Evolutionary conservation across 2,329 filamentous ascomycete species (phyloP).

Genomic region (Plenodomus biglobosus): DNA sequence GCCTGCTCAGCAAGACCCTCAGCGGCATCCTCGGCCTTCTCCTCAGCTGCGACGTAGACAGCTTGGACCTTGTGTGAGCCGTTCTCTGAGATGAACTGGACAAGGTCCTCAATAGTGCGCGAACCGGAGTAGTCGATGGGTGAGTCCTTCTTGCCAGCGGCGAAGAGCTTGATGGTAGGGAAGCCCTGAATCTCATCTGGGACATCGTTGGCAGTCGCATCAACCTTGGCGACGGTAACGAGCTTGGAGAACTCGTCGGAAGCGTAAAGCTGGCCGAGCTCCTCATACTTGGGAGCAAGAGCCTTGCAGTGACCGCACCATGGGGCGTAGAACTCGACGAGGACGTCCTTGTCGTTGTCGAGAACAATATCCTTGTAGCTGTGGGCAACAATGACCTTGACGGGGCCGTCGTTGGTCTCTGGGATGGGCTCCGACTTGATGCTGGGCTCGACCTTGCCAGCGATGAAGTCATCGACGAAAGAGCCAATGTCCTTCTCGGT

Average conservation of each 20-base stretch:
- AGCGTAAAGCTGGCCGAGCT: constrained; percentile 61
- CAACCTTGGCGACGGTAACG: constrained; percentile 82
- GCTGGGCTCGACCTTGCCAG: constrained; percentile 89
- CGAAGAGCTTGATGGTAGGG: constrained; percentile 98
- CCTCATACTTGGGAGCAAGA: constrained; percentile 68
- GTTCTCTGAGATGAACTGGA: constrained; percentile 91
- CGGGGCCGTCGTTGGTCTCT: constrained; percentile 86
- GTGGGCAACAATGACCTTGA: constrained; percentile 87
- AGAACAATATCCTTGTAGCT: constrained; percentile 91
- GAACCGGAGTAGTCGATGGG: constrained; percentile 85
- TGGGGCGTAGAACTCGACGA: constrained; percentile 97
- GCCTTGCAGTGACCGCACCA: constrained; percentile 73
- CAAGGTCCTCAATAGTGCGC: constrained; percentile 87
- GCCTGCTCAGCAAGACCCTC: constrained; percentile 46
- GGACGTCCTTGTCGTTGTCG: constrained; percentile 92
- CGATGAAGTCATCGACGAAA: constrained; percentile 83
- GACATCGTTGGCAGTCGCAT: constrained; percentile 93
- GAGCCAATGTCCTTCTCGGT: constrained; percentile 70
- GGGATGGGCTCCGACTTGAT: constrained; percentile 98
- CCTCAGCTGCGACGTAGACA: constrained; percentile 59
- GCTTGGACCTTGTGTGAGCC: constrained; percentile 83
- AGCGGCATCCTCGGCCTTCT: constrained; percentile 50
- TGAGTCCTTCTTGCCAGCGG: constrained; percentile 81
- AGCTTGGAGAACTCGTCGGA: constrained; percentile 56
- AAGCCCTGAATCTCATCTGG: constrained; percentile 97